A percentile compares a stretch with the other conserved stretches of the same genome.
Evolutionary conservation across 2,329 filamentous ascomycete species (phyloP).

Genomic region (Calonectria fujianensis): DNA sequence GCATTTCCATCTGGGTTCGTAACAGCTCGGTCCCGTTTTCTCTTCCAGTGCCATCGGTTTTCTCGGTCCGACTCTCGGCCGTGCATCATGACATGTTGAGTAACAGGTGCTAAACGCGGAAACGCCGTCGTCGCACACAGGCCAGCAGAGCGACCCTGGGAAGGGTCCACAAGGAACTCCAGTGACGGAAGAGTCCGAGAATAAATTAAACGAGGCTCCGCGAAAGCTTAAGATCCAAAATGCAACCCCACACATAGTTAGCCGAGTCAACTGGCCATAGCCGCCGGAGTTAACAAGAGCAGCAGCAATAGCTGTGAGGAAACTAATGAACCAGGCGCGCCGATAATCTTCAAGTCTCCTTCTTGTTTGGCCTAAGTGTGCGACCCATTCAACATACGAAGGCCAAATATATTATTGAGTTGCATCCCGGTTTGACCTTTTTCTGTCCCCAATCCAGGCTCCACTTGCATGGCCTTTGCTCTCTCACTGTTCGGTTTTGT

Average conservation of each 20-base stretch:
- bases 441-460: too few relatives aligned
- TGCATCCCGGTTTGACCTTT: neutral
- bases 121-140: neutral
- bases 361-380: neutral
- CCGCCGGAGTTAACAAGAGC: neutral
- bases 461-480: neutral
- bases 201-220: slow-evolving; percentile 18
- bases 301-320: neutral
- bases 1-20: neutral
- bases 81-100: neutral
- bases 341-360: neutral
- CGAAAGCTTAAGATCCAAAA: slow-evolving; percentile 4
- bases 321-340: neutral
- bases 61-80: neutral
- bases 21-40: neutral
- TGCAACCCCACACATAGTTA: neutral
- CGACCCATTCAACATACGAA: neutral
- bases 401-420: slow-evolving; percentile 8
- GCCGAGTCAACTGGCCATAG: neutral
- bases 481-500: slow-evolving; percentile 5
- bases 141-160: neutral
- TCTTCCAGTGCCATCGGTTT: too few relatives aligned
- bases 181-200: neutral
- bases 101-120: neutral
- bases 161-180: neutral